Evolutionary conservation across 2,329 filamentous ascomycete species (phyloP).

Genomic region (Diaporthe nobilis): DNA sequence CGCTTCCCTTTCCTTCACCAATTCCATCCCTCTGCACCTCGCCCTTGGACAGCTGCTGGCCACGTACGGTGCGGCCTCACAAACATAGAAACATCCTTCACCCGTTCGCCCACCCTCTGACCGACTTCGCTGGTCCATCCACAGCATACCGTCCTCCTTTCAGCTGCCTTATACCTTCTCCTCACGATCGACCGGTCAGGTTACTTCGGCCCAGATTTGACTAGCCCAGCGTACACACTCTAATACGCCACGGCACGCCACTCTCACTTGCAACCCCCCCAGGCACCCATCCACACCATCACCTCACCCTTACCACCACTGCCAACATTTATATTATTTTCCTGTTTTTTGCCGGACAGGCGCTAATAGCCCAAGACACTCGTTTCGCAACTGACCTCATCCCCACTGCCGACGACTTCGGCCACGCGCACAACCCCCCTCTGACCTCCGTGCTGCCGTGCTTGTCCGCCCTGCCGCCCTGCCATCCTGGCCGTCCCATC

Average conservation of each 20-base stretch:
- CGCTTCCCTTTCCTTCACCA: slow-evolving; percentile 4
- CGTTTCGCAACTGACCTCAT: slow-evolving; percentile 34
- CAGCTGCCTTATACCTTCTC: slow-evolving; percentile 18
- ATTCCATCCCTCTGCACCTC: slow-evolving; percentile 2
- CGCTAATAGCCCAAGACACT: slow-evolving; percentile 38
- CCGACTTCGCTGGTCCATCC: not conserved
- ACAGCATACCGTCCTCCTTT: not conserved
- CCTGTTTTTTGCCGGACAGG: slow-evolving; percentile 35
- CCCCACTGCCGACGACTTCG: slow-evolving; percentile 32
- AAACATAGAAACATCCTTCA: slow-evolving; percentile 17
- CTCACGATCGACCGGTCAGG: slow-evolving; percentile 31
- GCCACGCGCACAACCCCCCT: slow-evolving; percentile 28
- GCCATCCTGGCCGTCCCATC: slow-evolving; percentile 25
- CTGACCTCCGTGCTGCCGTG: slow-evolving; percentile 11
- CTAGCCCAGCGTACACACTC: slow-evolving; percentile 16
- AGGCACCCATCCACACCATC: slow-evolving; percentile 27
- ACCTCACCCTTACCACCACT: not conserved
- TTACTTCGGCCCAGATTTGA: slow-evolving; percentile 27
- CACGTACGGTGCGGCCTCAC: slow-evolving; percentile 11
- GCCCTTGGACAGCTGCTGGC: not conserved
- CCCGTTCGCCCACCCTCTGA: not conserved
- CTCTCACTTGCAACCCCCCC: slow-evolving; percentile 13
- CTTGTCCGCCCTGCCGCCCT: slow-evolving; percentile 19
- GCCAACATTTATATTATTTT: slow-evolving; percentile 22
- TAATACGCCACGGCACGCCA: slow-evolving; percentile 33